phyloP scores from a whole-genome alignment of 768 basidiomycete species.

The Leccinum aurantiacum region DNA sequence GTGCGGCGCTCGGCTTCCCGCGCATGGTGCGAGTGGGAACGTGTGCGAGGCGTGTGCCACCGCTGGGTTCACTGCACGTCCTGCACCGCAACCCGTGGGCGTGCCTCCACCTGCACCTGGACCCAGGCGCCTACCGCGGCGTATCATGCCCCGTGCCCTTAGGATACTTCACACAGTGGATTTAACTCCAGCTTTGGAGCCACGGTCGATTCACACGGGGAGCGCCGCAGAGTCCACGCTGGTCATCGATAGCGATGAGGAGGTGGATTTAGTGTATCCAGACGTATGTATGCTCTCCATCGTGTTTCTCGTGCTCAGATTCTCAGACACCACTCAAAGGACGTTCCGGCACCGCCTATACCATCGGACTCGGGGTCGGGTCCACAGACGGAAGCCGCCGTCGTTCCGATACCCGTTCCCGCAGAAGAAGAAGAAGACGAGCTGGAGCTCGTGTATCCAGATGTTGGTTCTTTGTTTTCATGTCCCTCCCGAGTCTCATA shows the following conservation, averaged over 20 bases:
- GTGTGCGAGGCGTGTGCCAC: slow-evolving; percentile 18
- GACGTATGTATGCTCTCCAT: slow-evolving; percentile 14
- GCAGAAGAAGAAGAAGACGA: slow-evolving; percentile 9
- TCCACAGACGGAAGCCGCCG: too few species aligned
- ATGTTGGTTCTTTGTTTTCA: not conserved
- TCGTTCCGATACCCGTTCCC: too few species aligned
- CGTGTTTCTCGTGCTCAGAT: not conserved
- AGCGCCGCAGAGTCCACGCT: not conserved
- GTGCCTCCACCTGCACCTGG: not conserved
- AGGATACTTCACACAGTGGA: not conserved
- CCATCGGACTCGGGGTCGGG: not conserved
- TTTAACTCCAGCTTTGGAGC: too few species aligned
- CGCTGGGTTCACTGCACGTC: slow-evolving; percentile 6
- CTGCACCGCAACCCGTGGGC: not conserved
- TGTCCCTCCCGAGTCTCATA: not conserved
- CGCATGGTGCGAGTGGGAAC: not conserved
- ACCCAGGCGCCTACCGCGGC: slow-evolving; percentile 1
- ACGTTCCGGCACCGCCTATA: not conserved
- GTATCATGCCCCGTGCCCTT: not conserved
- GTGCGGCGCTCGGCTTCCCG: slow-evolving; percentile 13
- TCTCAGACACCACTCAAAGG: slow-evolving; percentile 10
- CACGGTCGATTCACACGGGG: not conserved
- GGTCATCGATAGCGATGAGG: slow-evolving; percentile 1
- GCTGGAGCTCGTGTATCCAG: slow-evolving; percentile 20
- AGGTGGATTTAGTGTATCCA: slow-evolving; percentile 25